These are phyloP conservation scores for Wickerhamomyces bovis DNA, from an alignment of 805 yeast species.

Conservation along the genomic window DNA sequence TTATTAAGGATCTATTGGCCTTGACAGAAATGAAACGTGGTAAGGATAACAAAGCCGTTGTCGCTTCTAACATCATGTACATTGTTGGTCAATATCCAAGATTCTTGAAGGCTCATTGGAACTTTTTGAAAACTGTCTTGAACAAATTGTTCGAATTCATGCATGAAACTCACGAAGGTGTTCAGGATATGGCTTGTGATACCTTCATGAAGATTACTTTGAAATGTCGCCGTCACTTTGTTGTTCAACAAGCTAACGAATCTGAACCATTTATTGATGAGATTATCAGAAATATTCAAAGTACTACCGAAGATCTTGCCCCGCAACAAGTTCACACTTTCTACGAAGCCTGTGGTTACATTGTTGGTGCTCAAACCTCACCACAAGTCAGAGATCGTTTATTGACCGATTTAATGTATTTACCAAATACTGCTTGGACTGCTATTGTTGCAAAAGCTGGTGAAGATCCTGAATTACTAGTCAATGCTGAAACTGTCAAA, in stretches of 20 bases:
- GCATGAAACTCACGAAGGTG: slow-evolving; percentile 99
- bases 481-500: slow-evolving; percentile 80
- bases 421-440: slow-evolving; percentile 94
- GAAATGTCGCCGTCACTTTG: slow-evolving; percentile 94
- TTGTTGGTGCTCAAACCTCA: slow-evolving; percentile 80
- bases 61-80: slow-evolving; percentile 99
- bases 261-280: slow-evolving; percentile 87
- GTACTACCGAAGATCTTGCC: slow-evolving; percentile 84
- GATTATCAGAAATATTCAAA: slow-evolving; percentile 75
- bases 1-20: slow-evolving; percentile 85
- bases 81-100: slow-evolving; percentile 99
- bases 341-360: slow-evolving; percentile 95
- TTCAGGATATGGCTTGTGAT: slow-evolving; percentile 99
- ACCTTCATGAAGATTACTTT: slow-evolving; percentile 93
- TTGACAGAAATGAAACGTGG: slow-evolving; percentile 96
- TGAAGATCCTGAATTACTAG: slow-evolving; percentile 72
- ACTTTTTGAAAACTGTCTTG: slow-evolving; percentile 90
- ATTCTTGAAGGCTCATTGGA: slow-evolving; percentile 97
- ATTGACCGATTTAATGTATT: slow-evolving; percentile 71
- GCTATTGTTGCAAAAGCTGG: slow-evolving; percentile 82
- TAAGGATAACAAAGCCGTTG: slow-evolving; percentile 97
- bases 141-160: slow-evolving; percentile 94
- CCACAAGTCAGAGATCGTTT: slow-evolving; percentile 64
- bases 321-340: slow-evolving; percentile 98
- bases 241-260: slow-evolving; percentile 80